Conservation (phyloP, 1,284 basidiomycete species). For the Malassezia globosa region DNA sequence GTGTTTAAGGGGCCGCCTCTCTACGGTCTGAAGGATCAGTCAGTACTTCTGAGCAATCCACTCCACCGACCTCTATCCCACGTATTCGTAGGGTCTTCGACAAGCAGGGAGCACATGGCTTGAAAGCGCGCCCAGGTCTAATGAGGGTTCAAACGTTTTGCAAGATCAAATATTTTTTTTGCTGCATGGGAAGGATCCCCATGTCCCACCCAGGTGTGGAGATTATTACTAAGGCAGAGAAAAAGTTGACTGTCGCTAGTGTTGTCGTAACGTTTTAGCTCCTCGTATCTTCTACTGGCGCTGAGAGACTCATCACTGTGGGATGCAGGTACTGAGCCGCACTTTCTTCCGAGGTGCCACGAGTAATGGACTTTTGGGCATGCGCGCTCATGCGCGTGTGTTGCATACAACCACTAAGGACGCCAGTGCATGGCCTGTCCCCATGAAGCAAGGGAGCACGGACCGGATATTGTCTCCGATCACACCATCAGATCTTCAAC, state of each 20-base stretch:
- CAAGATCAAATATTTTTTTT: too few species aligned
- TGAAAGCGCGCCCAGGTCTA: conserved; percentile 19
- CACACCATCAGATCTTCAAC: neutral
- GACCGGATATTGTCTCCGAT: neutral
- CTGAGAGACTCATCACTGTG: too few species aligned
- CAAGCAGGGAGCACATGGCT: conserved; percentile 20
- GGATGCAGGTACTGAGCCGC: neutral
- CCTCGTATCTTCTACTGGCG: too few species aligned
- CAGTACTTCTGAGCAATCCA: conserved; percentile 19
- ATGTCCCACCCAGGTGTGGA: neutral
- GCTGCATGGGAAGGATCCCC: neutral
- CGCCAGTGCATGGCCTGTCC: conserved; percentile 6
- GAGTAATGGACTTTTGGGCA: too few species aligned
- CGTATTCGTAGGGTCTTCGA: conserved; percentile 17
- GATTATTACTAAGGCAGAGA: too few species aligned
- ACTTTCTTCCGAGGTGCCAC: too few species aligned
- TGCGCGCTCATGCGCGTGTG: neutral
- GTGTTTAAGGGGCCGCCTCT: conserved; percentile 1
- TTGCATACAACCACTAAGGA: neutral
- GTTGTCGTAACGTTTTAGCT: too few species aligned
- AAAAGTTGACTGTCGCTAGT: too few species aligned
- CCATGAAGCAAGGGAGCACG: neutral
- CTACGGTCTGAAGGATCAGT: conserved; percentile 14
- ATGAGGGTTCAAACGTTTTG: conserved; percentile 15
- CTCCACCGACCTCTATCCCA: conserved; percentile 19